Evolutionary conservation across 1,284 basidiomycete species (phyloP), one percentile per base, ranked within the genome.

Genomic region (Anthracocystis setariae): DNA sequence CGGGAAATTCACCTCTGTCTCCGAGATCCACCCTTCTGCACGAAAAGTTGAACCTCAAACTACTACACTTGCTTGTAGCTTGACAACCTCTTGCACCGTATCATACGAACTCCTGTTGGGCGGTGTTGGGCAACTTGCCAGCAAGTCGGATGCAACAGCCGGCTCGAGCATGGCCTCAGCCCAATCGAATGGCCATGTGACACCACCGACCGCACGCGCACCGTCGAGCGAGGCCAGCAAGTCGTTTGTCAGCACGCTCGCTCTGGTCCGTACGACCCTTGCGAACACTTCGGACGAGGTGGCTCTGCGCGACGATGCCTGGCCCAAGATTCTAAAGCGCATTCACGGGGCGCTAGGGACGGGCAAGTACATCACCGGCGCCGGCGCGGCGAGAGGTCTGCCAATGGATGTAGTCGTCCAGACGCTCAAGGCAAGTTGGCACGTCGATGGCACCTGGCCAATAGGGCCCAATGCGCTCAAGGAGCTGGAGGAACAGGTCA

Each of bases 381-480:
- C 70, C 10, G 70, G 65, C 7, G 40, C 44, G 9, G 40, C 42
- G 2, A 49, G 70, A 17, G 70, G 70, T 8, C 37, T 73, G 10
- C 70, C 70, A 2, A 48, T 73, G 53, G 42, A 40, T 23, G 29
- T 68, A 2, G 65, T 64, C 1, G 57, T 68, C 10, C 52, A 56
- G 7, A 63, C 60, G 15, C 39, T 73, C 20, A 73, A 73, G 35
- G 59, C 64, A 1, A 27, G 43, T 27, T 73, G 70, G 70, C 70
- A 73, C 29, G 50, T 48, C 8, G 70, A 73, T 48, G 60, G 55
- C 1, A 73, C 64, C 3, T 73, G 70, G 70, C 70, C 70, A 0
- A 50, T 71, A 5, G 68, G 68, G 1, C 54, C 60, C 0, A 58
- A 65, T n/a, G 62, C 61, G 0, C 33, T 50, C 43, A 35, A 61